Conservation (phyloP, 306 rosid species). For the Abrus precatorius region DNA sequence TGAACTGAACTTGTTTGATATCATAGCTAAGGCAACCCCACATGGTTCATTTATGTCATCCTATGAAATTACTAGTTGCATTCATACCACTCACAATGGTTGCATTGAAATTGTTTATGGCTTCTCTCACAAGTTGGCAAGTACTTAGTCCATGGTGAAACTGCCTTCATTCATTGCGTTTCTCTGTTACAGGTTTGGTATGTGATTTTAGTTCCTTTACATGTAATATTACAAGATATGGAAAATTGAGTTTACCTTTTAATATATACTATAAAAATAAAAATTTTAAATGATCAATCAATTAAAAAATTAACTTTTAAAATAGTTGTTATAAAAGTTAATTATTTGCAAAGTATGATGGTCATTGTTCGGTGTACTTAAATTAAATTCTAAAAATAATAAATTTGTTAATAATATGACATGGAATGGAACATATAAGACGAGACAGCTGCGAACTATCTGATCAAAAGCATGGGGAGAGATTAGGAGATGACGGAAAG, state of each 20-base stretch:
- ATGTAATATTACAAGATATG: too few relatives aligned
- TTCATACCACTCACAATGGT: not conserved
- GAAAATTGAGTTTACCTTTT: too few relatives aligned
- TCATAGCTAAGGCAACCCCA: slow-evolving; percentile 32
- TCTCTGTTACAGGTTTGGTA: slow-evolving; percentile 5
- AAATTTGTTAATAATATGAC: too few relatives aligned
- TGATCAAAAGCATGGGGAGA: not conserved
- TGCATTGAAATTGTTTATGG: slow-evolving; percentile 16
- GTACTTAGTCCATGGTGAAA: slow-evolving; percentile 5
- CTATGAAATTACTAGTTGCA: slow-evolving; percentile 31
- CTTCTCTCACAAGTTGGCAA: slow-evolving; percentile 28
- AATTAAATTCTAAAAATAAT: too few relatives aligned
- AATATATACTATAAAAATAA: too few relatives aligned
- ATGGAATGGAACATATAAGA: not conserved
- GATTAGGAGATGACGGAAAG: not conserved
- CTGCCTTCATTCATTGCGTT: not conserved
- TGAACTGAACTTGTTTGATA: slow-evolving; percentile 46
- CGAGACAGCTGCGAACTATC: not conserved
- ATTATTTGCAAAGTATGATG: too few relatives aligned
- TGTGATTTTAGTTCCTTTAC: not conserved
- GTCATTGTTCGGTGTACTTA: too few relatives aligned
- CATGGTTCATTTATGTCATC: slow-evolving; percentile 27
- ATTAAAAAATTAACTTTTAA: too few relatives aligned
- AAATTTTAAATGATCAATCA: too few relatives aligned
- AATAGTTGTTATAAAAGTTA: too few relatives aligned